Base-by-base conservation (phyloP, 164 flowering plant genomes). In the Chloranthus sessilifolius region DNA sequence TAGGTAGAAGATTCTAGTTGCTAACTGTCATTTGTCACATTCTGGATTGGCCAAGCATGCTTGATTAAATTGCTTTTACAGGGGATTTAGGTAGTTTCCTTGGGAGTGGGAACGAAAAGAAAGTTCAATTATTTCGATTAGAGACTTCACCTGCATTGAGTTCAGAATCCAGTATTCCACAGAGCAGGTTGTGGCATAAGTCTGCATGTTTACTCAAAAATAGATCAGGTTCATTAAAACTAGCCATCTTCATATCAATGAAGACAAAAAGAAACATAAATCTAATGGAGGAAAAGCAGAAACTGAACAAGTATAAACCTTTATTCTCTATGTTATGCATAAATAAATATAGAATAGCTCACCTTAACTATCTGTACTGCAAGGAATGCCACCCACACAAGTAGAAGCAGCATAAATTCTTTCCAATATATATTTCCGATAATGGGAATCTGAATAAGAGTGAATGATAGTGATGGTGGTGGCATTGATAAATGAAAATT, bases 301-400 rank as follows among this genome's bases (percentile, higher is more conserved):
- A n/a, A n/a, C n/a, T n/a, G n/a, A n/a, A n/a, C n/a, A n/a, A n/a
- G n/a, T n/a, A n/a, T n/a, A n/a, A n/a, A n/a, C n/a, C n/a, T n/a
- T n/a, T n/a, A n/a, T n/a, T n/a, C n/a, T n/a, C n/a, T n/a, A n/a
- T n/a, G n/a, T n/a, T n/a, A n/a, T n/a, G n/a, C n/a, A n/a, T n/a
- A n/a, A n/a, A n/a, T n/a, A n/a, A n/a, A n/a, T n/a, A n/a, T n/a
- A 11, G 7, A 17, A 36, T 2, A 37, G 37, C 48, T 28, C 39
- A 80, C 89, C 83, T 82, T 82, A 1, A 61, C 47, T 26, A 82
- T 63, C 59, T 85, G 95, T 46, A 85, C 63, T 11, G 49, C 61
- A 30, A 85, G 80, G 51, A 85, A 80, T 30, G 77, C 77, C 9
- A 82, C 54, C 95, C 95, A 85, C 8, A 85, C 89, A 50, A 65